phyloP scores from a whole-genome alignment of 176 grass and related monocot genomes.

The Carex kokanica region DNA sequence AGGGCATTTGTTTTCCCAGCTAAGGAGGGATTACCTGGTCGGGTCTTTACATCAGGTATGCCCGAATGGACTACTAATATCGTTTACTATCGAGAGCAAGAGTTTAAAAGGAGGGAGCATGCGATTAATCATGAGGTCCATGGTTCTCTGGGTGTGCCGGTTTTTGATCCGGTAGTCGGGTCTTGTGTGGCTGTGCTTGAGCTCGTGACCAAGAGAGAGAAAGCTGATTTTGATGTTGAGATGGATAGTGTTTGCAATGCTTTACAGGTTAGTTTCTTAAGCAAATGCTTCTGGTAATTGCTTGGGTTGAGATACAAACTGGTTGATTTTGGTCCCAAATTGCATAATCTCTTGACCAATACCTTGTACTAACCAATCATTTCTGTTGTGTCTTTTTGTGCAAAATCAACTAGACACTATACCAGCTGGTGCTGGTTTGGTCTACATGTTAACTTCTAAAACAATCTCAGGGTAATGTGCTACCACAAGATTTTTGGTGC shows the following conservation, averaged over 20 bases:
- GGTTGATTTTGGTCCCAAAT: neutral
- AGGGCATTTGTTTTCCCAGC: constrained; percentile 56
- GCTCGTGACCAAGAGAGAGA: constrained; percentile 81
- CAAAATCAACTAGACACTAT: neutral
- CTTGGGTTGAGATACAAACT: neutral
- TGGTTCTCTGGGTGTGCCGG: constrained; percentile 76
- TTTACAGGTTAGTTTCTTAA: constrained; percentile 57
- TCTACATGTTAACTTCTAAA: neutral
- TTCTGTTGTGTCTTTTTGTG: neutral
- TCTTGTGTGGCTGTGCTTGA: constrained; percentile 88
- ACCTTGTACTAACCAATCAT: neutral
- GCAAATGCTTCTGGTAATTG: neutral
- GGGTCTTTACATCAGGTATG: constrained; percentile 75
- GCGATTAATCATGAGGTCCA: constrained; percentile 56
- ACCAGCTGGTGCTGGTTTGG: neutral
- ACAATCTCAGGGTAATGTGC: neutral
- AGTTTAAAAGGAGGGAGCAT: constrained; percentile 66
- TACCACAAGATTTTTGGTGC: neutral
- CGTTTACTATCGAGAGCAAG: constrained; percentile 57
- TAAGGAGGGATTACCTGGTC: constrained; percentile 79
- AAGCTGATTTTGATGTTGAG: constrained; percentile 76
- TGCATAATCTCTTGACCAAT: neutral
- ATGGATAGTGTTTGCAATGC: constrained; percentile 59
- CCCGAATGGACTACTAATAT: constrained; percentile 92
- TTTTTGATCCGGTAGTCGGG: constrained; percentile 51